These are phyloP conservation scores for Seiridium unicorne DNA, from an alignment of 2,329 filamentous ascomycete species.

Conservation along the genomic window DNA sequence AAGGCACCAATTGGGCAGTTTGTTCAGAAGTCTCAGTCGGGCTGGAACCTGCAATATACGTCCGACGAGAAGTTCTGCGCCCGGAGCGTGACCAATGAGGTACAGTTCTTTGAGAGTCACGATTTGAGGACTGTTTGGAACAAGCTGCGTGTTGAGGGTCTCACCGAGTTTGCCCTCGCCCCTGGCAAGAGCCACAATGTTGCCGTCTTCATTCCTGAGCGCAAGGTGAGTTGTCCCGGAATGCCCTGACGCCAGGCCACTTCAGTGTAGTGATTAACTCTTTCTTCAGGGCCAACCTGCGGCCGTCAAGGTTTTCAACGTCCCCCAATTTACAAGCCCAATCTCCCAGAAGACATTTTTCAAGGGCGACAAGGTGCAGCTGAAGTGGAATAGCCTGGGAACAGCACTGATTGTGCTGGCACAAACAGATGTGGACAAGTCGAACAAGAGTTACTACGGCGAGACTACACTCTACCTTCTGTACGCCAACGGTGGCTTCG, in stretches of 20 bases:
- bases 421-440: constrained; percentile 96
- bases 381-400: constrained; percentile 95
- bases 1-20: constrained; percentile 81
- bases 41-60: constrained; percentile 98
- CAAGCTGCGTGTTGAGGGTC: constrained; percentile 89
- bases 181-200: constrained; percentile 89
- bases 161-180: constrained; percentile 83
- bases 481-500: constrained; percentile 86
- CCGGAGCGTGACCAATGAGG: constrained; percentile 91
- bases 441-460: constrained; percentile 98
- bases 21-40: constrained; percentile 92
- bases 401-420: constrained; percentile 92
- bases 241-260: not conserved
- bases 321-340: constrained; percentile 78
- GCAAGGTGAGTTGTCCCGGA: constrained; percentile 66
- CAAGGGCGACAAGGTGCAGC: constrained; percentile 97
- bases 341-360: constrained; percentile 98
- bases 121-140: constrained; percentile 90
- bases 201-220: constrained; percentile 92
- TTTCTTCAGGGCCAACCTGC: constrained; percentile 79
- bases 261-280: constrained; percentile 17
- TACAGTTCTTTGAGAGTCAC: constrained; percentile 92
- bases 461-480: constrained; percentile 96
- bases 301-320: constrained; percentile 89
- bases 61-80: constrained; percentile 91